Conservation (phyloP, 192 early-diverging fungal species). For the Umbelopsis sp. region DNA sequence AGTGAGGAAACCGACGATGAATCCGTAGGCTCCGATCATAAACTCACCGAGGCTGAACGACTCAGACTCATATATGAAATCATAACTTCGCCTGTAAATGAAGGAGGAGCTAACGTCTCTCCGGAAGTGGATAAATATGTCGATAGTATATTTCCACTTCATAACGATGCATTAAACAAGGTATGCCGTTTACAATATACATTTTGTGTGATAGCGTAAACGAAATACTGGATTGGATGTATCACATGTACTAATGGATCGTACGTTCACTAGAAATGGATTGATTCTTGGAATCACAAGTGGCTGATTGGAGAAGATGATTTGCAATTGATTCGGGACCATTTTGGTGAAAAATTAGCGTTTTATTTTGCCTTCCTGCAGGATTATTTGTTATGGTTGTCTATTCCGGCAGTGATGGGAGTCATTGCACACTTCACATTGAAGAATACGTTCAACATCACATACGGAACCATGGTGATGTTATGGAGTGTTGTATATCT, state of each 20-base stretch:
- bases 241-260: not conserved
- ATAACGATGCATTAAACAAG: constrained; percentile 78
- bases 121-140: constrained; percentile 52
- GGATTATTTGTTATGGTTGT: constrained; percentile 80
- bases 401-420: constrained; percentile 68
- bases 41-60: constrained; percentile 53
- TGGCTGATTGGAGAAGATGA: constrained; percentile 76
- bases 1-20: constrained; percentile 18
- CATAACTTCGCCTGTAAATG: constrained; percentile 53
- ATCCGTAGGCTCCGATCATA: constrained; percentile 20
- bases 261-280: constrained; percentile 60
- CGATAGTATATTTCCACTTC: constrained; percentile 75
- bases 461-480: constrained; percentile 66
- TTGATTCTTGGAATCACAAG: constrained; percentile 78
- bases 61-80: constrained; percentile 65
- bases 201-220: no score
- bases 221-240: no score
- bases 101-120: constrained; percentile 68
- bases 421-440: constrained; percentile 55
- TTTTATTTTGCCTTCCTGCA: constrained; percentile 95
- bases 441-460: constrained; percentile 58
- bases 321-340: constrained; percentile 71
- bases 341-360: constrained; percentile 91
- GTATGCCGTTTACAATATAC: constrained; percentile 30
- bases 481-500: constrained; percentile 73